Conservation (phyloP, 805 yeast species). For the Candida saitoana region DNA sequence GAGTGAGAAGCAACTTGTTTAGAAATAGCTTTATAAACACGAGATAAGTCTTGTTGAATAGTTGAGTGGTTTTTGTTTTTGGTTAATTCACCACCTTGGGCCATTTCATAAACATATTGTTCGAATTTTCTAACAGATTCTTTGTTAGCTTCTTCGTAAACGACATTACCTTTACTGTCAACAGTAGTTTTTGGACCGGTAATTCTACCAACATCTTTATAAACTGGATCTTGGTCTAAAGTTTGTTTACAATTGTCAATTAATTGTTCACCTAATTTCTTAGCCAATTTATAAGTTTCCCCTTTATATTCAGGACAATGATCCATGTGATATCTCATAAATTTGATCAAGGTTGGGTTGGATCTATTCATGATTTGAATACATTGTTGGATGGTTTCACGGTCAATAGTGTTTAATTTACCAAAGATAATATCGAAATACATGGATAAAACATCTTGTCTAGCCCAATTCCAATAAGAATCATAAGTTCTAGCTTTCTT, state of each 20-base stretch:
- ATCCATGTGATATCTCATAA: conserved; percentile 90
- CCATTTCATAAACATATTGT: conserved; percentile 94
- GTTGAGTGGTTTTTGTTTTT: conserved; percentile 60
- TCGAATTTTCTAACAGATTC: conserved; percentile 91
- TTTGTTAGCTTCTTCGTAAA: conserved; percentile 80
- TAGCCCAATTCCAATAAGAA: conserved; percentile 99
- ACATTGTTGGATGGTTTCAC: conserved; percentile 95
- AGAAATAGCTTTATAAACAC: conserved; percentile 76
- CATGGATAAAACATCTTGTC: conserved; percentile 92
- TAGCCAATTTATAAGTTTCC: conserved; percentile 88
- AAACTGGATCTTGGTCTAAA: conserved; percentile 75
- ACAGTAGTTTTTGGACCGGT: conserved; percentile 91
- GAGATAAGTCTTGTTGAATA: conserved; percentile 78
- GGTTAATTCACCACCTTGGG: conserved; percentile 86
- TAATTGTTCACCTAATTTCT: conserved; percentile 85
- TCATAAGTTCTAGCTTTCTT: conserved; percentile 94
- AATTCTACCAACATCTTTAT: conserved; percentile 91
- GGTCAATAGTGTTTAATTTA: conserved; percentile 80
- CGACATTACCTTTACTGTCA: conserved; percentile 82
- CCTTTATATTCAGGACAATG: conserved; percentile 81
- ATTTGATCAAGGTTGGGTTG: conserved; percentile 86
- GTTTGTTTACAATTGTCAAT: conserved; percentile 95
- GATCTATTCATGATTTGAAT: conserved; percentile 97
- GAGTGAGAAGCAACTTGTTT: conserved; percentile 53
- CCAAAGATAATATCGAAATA: conserved; percentile 96